A percentile compares a stretch with the other conserved stretches of the same genome.
phyloP scores from a whole-genome alignment of 306 rosid species.

The Spatholobus suberectus region DNA sequence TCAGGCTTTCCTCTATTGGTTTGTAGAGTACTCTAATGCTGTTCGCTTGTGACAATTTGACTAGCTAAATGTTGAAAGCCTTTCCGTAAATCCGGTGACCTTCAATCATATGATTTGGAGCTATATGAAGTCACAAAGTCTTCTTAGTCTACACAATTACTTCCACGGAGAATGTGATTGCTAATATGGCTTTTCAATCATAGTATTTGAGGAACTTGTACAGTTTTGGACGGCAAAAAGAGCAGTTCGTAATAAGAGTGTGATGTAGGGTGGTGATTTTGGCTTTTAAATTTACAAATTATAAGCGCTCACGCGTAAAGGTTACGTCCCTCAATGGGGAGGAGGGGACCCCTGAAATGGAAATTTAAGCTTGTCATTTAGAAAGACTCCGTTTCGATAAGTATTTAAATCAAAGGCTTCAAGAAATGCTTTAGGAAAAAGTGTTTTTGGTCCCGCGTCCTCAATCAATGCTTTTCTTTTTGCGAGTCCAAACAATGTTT shows the following conservation, averaged over 20 bases:
- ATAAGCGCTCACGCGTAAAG: neutral
- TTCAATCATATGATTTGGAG: neutral
- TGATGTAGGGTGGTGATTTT: neutral
- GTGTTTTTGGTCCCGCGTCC: neutral
- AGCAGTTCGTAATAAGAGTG: neutral
- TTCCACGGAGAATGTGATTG: conserved; percentile 27
- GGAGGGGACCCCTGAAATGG: neutral
- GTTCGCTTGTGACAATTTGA: neutral
- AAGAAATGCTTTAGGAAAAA: neutral
- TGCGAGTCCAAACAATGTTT: neutral
- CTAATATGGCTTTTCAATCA: neutral
- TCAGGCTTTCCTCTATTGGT: neutral
- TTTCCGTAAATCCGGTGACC: neutral
- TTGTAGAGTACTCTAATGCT: neutral
- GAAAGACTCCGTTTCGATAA: neutral
- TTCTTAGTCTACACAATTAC: conserved; percentile 40
- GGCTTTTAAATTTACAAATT: neutral
- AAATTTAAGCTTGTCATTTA: neutral
- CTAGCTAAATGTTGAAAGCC: conserved; percentile 33
- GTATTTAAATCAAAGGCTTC: neutral
- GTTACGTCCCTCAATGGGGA: neutral
- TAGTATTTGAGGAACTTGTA: neutral
- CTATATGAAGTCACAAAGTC: neutral
- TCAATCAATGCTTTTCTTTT: neutral
- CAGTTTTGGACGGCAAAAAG: neutral